Percentiles rank a stretch among this genome's conserved stretches.
Evolutionary conservation across 2,329 filamentous ascomycete genomes (phyloP).

Genomic region (Sclerotinia spermophila): DNA sequence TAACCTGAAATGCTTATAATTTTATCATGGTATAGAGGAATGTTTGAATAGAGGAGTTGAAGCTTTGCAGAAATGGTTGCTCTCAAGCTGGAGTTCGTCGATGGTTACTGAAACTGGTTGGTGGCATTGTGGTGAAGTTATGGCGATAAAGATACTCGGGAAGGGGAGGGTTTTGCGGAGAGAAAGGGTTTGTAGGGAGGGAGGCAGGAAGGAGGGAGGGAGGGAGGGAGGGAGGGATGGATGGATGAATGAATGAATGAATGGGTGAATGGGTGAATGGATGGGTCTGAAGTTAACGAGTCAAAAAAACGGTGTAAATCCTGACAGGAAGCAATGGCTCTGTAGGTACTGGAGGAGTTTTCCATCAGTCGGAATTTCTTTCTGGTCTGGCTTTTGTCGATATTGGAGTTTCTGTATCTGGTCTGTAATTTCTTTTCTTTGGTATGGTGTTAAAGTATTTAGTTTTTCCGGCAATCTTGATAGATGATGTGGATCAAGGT

Average conservation of each 20-base stretch:
- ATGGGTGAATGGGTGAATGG: too few relatives aligned
- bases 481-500: not conserved
- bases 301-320: not conserved
- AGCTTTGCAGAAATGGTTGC: not conserved
- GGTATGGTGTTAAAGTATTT: not conserved
- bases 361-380: not conserved
- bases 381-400: not conserved
- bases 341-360: not conserved
- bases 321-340: not conserved
- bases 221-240: rapidly evolving
- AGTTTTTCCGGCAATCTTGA: not conserved
- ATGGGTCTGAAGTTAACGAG: not conserved
- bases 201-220: rapidly evolving
- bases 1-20: not conserved
- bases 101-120: not conserved
- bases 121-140: not conserved
- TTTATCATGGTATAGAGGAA: not conserved
- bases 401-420: not conserved
- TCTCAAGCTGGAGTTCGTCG: not conserved
- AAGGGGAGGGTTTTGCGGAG: not conserved
- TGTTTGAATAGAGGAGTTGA: not conserved
- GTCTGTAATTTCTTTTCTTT: not conserved
- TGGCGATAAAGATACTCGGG: not conserved
- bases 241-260: not conserved
- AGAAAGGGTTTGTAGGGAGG: not conserved